A percentile compares a stretch with the other conserved stretches of the same genome.
These are phyloP conservation scores for Peterozyma toletana DNA, from an alignment of 805 yeast genomes.

Conservation along the genomic window DNA sequence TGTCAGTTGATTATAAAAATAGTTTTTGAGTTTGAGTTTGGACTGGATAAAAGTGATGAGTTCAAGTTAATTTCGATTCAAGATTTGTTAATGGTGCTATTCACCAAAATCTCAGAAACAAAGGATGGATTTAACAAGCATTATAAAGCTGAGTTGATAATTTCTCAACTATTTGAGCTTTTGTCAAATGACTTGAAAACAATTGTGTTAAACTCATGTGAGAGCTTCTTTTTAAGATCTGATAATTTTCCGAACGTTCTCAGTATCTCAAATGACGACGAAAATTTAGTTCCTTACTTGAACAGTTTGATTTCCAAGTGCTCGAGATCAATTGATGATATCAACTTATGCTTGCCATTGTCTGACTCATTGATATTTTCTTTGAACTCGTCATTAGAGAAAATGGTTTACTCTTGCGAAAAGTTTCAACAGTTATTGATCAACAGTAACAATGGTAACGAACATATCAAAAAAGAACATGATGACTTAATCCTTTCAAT, in stretches of 20 bases:
- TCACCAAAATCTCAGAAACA: conserved; percentile 1
- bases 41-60: conserved; percentile 5
- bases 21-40: conserved; percentile 16
- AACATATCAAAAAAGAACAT: conserved; percentile 8
- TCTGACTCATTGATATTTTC: conserved; percentile 33
- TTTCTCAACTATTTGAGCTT: conserved; percentile 32
- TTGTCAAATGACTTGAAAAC: conserved; percentile 23
- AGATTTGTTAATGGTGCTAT: conserved; percentile 5
- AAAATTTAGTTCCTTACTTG: conserved; percentile 28
- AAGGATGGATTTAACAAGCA: background rate
- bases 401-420: conserved; percentile 23
- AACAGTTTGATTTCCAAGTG: conserved; percentile 41
- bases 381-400: conserved; percentile 30
- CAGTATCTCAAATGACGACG: conserved; percentile 10
- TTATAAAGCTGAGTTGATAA: conserved; percentile 12
- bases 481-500: conserved; percentile 25
- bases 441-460: background rate
- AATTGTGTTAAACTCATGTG: conserved; percentile 27
- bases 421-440: background rate
- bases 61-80: conserved; percentile 3
- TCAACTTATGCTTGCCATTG: conserved; percentile 13
- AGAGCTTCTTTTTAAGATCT: conserved; percentile 32
- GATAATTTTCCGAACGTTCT: conserved; percentile 28
- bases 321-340: conserved; percentile 20
- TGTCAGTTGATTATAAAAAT: conserved; percentile 31